These are phyloP conservation scores for Apostasia shenzhenica DNA, from an alignment of 106 monocot species.

Conservation along the genomic window DNA sequence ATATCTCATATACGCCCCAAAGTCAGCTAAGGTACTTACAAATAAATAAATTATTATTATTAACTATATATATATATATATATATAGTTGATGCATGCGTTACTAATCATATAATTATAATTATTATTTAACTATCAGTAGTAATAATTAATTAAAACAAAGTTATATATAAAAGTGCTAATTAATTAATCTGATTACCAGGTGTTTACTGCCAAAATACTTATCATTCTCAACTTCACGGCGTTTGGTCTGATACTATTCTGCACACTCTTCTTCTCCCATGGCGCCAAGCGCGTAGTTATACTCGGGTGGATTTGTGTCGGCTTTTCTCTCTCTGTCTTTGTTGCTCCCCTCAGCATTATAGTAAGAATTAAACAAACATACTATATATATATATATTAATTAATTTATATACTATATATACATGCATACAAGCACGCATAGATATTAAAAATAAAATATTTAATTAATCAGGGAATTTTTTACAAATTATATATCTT, in stretches of 20 bases:
- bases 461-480: not conserved
- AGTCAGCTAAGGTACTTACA: conserved; percentile 19
- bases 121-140: not conserved
- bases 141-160: not conserved
- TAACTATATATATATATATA: too few species aligned
- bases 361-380: conserved; percentile 28
- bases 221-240: conserved; percentile 38
- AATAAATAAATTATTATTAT: not conserved
- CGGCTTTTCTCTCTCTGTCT: conserved; percentile 46
- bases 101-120: not conserved
- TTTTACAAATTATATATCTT: not conserved
- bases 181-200: conserved; percentile 3
- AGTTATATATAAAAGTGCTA: not conserved
- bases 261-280: conserved; percentile 20
- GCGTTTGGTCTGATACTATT: conserved; percentile 37
- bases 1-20: conserved; percentile 40
- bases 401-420: too few species aligned
- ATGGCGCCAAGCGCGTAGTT: conserved; percentile 16
- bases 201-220: conserved; percentile 25
- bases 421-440: too few species aligned
- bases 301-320: conserved; percentile 56
- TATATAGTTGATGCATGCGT: not conserved
- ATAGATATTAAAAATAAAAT: too few species aligned
- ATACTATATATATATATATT: too few species aligned
- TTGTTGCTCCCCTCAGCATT: conserved; percentile 56